These are phyloP conservation scores for Candida stauntonica DNA, from an alignment of 805 yeast species.

Conservation along the genomic window DNA sequence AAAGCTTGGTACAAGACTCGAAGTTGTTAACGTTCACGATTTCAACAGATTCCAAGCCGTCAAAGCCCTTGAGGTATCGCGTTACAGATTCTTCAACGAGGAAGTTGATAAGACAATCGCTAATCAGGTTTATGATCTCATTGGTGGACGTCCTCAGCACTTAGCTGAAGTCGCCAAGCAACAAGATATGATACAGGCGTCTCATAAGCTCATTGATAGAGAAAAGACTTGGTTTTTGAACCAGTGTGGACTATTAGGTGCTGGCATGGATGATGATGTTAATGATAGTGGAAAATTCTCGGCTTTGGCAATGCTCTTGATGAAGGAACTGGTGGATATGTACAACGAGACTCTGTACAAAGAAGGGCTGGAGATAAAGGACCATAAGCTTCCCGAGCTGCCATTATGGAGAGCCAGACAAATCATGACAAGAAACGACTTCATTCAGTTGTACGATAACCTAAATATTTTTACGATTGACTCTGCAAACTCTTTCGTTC, in stretches of 20 bases:
- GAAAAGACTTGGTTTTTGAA: slow-evolving; percentile 85
- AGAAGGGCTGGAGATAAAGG: slow-evolving; percentile 4
- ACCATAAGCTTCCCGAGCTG: slow-evolving; percentile 63
- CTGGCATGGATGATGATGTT: slow-evolving; percentile 83
- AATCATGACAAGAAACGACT: slow-evolving; percentile 81
- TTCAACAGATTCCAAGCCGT: slow-evolving; percentile 52
- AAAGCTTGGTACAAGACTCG: slow-evolving; percentile 67
- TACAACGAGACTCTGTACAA: slow-evolving; percentile 30
- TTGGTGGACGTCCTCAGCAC: slow-evolving; percentile 86
- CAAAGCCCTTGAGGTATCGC: slow-evolving; percentile 47
- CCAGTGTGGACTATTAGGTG: slow-evolving; percentile 75
- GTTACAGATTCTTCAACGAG: slow-evolving; percentile 41
- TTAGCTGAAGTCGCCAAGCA: slow-evolving; percentile 65
- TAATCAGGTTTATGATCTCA: slow-evolving; percentile 55
- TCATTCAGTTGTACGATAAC: slow-evolving; percentile 69
- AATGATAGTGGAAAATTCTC: slow-evolving; percentile 80
- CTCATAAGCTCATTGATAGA: slow-evolving; percentile 67
- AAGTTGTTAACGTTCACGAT: slow-evolving; percentile 65
- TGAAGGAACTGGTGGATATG: slow-evolving; percentile 68
- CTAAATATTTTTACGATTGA: slow-evolving; percentile 78
- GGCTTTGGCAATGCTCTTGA: slow-evolving; percentile 66
- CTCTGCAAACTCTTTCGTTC: slow-evolving; percentile 55
- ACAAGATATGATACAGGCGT: slow-evolving; percentile 50
- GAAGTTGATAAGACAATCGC: slow-evolving; percentile 38
- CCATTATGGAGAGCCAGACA: slow-evolving; percentile 85